Percentiles rank a stretch among this genome's conserved stretches.
Conservation (phyloP, 768 basidiomycete species). For the Termitomyces sp. region DNA sequence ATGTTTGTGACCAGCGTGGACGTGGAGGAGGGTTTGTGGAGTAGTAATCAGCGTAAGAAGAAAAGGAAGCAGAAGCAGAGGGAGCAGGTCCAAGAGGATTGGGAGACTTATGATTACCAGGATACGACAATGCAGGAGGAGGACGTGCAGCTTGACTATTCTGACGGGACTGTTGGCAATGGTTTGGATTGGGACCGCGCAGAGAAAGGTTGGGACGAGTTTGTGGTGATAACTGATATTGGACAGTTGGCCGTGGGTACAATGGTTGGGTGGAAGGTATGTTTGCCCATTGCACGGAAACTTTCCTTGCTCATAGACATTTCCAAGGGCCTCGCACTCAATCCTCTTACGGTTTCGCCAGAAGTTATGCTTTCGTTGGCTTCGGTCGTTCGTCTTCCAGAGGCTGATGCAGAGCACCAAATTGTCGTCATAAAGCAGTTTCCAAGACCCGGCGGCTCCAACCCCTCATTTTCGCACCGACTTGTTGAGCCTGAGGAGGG, state of each 20-base stretch:
- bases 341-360: constrained; percentile 58
- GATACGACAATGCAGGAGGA: constrained; percentile 15
- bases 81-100: constrained; percentile 14
- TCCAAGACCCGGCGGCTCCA: constrained; percentile 16
- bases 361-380: constrained; percentile 54
- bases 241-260: constrained; percentile 28
- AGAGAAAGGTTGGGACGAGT: constrained; percentile 31
- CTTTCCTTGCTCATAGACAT: not conserved
- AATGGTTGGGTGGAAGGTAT: constrained; percentile 52
- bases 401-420: constrained; percentile 3
- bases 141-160: constrained; percentile 10
- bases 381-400: constrained; percentile 28
- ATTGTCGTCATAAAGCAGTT: constrained; percentile 18
- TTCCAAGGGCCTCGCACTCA: constrained; percentile 56
- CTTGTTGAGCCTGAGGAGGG: constrained; percentile 10
- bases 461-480: constrained; percentile 24
- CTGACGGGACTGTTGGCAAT: constrained; percentile 5
- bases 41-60: constrained; percentile 24
- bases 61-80: constrained; percentile 32
- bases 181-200: constrained; percentile 37
- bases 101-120: constrained; percentile 8
- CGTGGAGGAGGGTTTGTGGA: constrained; percentile 53
- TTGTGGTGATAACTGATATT: constrained; percentile 21
- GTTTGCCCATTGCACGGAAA: constrained; percentile 10
- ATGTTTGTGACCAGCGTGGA: constrained; percentile 74